Percentiles rank a stretch among this genome's conserved stretches.
These are phyloP conservation scores for Pseudoscleropodium purum DNA, from an alignment of 225 moss, liverwort and hornwort species.

Conservation along the genomic window DNA sequence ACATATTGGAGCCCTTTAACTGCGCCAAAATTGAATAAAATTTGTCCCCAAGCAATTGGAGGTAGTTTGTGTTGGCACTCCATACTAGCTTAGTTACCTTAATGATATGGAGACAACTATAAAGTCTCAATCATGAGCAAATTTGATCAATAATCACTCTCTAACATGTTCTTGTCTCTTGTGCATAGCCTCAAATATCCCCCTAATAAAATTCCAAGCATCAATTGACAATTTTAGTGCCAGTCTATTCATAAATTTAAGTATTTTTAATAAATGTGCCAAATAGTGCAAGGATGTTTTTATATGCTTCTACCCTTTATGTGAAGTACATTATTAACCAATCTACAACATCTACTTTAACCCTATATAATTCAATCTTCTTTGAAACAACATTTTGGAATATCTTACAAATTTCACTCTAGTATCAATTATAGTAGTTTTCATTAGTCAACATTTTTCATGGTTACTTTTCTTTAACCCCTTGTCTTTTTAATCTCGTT, in stretches of 20 bases:
- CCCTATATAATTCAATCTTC: not conserved
- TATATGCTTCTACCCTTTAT: not conserved
- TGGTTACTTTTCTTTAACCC: not conserved
- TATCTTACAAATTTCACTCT: not conserved
- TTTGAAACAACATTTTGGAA: rapidly evolving
- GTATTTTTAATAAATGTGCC: rapidly evolving
- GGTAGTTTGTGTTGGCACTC: rapidly evolving
- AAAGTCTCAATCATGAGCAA: not conserved
- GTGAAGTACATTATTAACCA: not conserved
- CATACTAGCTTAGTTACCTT: rapidly evolving
- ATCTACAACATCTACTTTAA: not conserved
- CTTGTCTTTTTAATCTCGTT: rapidly evolving
- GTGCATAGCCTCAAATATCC: too few species aligned
- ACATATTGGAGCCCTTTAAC: rapidly evolving
- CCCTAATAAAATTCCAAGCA: too few species aligned
- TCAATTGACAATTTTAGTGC: rapidly evolving
- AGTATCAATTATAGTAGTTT: not conserved
- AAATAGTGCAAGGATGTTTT: rapidly evolving
- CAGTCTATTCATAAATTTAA: not conserved
- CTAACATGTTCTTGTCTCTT: rapidly evolving
- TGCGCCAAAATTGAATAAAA: not conserved
- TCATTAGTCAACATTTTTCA: not conserved
- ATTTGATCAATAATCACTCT: not conserved
- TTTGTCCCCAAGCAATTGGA: rapidly evolving
- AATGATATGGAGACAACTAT: not conserved